phyloP scores from a whole-genome alignment of 2,329 filamentous ascomycete genomes.

The Huntiella savannae region DNA sequence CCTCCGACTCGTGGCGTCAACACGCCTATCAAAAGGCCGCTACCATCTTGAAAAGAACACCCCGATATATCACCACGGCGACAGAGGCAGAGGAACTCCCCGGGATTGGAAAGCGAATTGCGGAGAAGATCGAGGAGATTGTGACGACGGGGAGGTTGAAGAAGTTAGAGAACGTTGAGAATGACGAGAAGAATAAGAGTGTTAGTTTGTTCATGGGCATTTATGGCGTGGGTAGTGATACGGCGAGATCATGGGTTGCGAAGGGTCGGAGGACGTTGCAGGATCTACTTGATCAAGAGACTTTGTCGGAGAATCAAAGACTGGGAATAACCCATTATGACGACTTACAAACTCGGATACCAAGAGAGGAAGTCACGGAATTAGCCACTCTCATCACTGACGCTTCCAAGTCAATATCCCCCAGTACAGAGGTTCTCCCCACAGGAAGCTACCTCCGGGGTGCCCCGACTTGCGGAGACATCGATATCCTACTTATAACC shows the following conservation, averaged over 20 bases:
- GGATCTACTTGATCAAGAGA: constrained; percentile 38
- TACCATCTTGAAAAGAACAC: constrained; percentile 48
- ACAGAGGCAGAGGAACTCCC: constrained; percentile 49
- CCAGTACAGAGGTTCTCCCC: constrained; percentile 48
- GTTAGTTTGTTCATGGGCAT: constrained; percentile 56
- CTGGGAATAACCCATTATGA: constrained; percentile 63
- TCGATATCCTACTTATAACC: constrained; percentile 68
- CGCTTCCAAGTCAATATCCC: constrained; percentile 41
- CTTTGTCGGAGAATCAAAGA: constrained; percentile 48
- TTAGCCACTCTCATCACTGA: constrained; percentile 46
- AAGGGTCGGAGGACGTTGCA: constrained; percentile 56
- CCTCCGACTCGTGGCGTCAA: constrained; percentile 59
- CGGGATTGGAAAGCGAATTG: constrained; percentile 52
- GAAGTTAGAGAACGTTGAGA: constrained; percentile 49
- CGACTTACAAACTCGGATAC: constrained; percentile 64
- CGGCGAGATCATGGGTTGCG: constrained; percentile 58
- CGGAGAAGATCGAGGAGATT: constrained; percentile 80
- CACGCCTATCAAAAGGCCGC: constrained; percentile 63
- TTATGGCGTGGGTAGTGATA: constrained; percentile 55
- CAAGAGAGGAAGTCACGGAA: constrained; percentile 52
- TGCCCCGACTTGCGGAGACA: constrained; percentile 53
- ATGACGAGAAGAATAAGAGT: constrained; percentile 44
- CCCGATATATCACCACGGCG: constrained; percentile 42
- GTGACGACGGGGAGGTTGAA: constrained; percentile 52
- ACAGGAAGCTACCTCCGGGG: constrained; percentile 77